Base-by-base conservation (phyloP, 208 protist genomes). In the Trypanosoma theileri region DNA sequence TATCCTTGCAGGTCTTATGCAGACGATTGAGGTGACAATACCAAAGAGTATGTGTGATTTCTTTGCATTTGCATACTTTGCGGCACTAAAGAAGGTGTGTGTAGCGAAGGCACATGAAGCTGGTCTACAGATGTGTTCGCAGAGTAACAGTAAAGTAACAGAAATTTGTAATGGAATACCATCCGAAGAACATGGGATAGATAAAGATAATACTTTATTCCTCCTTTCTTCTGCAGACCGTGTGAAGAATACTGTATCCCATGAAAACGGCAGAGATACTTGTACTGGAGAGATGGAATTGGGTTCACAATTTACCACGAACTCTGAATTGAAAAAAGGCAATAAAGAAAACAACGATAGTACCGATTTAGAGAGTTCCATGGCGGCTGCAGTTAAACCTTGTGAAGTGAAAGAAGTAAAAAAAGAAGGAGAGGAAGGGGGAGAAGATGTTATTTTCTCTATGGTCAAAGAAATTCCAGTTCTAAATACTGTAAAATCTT, bases 61-160 rank as follows among this genome's bases (percentile, higher is more conserved):
- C n/a, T 68, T 68, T 56, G 63, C 63, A 11, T 68, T 68, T 68
- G 13, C 45, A 51, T 54, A 68, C 26, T 68, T 57, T 54, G 6
- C 45, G 10, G 46, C 63, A 26, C n/a, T 68, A 13, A 24, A 44
- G 4, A 44, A n/a, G n/a, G 9, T 19, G 2, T 66, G 40, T 55
- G 40, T 19, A 3, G 24, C 19, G 1, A 44, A 59, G 1, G 31
- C 24, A 13, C 28, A 45, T 19, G 13, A 10, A 19, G 1, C 2
- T 21, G 19, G 51, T 16, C 19, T 52, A 35, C 0, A 41, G 19
- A 24, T 48, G n/a, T 31, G 6, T 41, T 42, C 44, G 8, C 2
- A 16, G 3, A 41, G n/a, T 40, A 44, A 62, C 2, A 17, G 3
- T 3, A 28, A 21, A 31, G 6, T 6, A 46, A 4, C 9, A n/a